Conservation (phyloP, 768 basidiomycete genomes). For the Ramaria rubella region DNA sequence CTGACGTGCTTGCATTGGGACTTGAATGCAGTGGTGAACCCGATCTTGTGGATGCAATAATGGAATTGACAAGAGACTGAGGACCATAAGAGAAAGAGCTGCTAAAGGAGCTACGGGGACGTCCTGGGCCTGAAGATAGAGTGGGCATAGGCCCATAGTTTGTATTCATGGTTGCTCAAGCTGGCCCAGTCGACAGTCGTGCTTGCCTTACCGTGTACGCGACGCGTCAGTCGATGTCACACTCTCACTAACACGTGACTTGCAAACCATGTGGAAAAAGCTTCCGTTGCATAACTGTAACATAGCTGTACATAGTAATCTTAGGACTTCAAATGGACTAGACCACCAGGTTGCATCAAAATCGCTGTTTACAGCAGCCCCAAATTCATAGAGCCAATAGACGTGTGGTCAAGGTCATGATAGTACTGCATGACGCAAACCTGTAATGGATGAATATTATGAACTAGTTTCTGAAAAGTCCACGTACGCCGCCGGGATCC, state of each 20-base stretch:
- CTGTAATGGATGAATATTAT: not conserved
- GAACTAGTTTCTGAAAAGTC: not conserved
- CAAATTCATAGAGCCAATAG: constrained; percentile 4
- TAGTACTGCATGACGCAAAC: constrained; percentile 7
- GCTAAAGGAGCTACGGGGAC: constrained; percentile 63
- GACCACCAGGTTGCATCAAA: not conserved
- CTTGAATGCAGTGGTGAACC: constrained; percentile 38
- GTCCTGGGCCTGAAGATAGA: constrained; percentile 16
- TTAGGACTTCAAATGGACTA: too few species aligned
- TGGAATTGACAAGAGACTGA: constrained; percentile 65
- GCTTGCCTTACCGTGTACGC: constrained; percentile 3
- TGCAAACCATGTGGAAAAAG: not conserved
- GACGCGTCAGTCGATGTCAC: constrained; percentile 7
- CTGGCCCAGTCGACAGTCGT: not conserved
- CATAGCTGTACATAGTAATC: too few species aligned
- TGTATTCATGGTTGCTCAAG: constrained; percentile 1
- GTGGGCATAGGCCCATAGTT: constrained; percentile 7
- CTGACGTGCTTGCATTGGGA: constrained; percentile 40
- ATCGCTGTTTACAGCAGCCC: not conserved
- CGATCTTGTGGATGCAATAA: constrained; percentile 56
- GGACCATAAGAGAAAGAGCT: constrained; percentile 83
- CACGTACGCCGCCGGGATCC: constrained; percentile 6
- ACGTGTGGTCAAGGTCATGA: not conserved
- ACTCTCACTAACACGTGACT: constrained; percentile 2
- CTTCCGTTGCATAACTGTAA: too few species aligned